Evolutionary conservation across 495 filamentous ascomycete species (phyloP).

Genomic region (Penicillium pancosmium): DNA sequence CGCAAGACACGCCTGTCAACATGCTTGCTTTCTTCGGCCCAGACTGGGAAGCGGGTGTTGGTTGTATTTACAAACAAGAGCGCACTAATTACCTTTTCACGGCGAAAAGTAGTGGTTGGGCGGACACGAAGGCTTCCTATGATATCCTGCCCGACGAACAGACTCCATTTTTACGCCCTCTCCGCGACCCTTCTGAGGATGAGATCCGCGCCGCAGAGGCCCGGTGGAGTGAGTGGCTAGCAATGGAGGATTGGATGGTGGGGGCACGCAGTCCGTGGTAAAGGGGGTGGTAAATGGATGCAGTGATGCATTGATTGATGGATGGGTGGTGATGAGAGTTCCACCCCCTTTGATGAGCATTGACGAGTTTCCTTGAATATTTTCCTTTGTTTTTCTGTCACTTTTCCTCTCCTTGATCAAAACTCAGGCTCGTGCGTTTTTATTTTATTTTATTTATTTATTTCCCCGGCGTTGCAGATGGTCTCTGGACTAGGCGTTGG

Average conservation of each 20-base stretch:
- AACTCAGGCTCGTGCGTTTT: slow-evolving; percentile 14
- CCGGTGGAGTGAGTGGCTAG: slow-evolving; percentile 84
- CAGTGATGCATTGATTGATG: no score
- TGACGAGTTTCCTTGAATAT: slow-evolving; percentile 18
- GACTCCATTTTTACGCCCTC: slow-evolving; percentile 79
- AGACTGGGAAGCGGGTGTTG: slow-evolving; percentile 77
- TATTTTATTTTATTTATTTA: no score
- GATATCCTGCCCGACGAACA: slow-evolving; percentile 79
- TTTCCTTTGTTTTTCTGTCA: slow-evolving; percentile 20
- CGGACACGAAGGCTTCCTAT: slow-evolving; percentile 81
- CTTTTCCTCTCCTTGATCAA: slow-evolving; percentile 13
- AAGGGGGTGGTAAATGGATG: not conserved
- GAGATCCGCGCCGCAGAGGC: slow-evolving; percentile 83
- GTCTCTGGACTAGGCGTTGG: not conserved
- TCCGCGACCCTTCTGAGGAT: slow-evolving; percentile 69
- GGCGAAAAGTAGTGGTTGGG: slow-evolving; percentile 92
- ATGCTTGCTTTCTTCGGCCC: slow-evolving; percentile 90
- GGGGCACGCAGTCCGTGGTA: slow-evolving; percentile 62
- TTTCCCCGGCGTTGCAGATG: slow-evolving; percentile 22
- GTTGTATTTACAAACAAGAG: slow-evolving; percentile 80
- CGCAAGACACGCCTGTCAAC: slow-evolving; percentile 74
- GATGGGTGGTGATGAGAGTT: not conserved
- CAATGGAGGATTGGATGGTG: slow-evolving; percentile 97
- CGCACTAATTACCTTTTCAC: slow-evolving; percentile 91
- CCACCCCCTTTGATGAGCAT: slow-evolving; percentile 25